These are phyloP conservation scores for Hirsutella minnesotensis DNA, from an alignment of 2,329 filamentous ascomycete genomes.

Conservation along the genomic window DNA sequence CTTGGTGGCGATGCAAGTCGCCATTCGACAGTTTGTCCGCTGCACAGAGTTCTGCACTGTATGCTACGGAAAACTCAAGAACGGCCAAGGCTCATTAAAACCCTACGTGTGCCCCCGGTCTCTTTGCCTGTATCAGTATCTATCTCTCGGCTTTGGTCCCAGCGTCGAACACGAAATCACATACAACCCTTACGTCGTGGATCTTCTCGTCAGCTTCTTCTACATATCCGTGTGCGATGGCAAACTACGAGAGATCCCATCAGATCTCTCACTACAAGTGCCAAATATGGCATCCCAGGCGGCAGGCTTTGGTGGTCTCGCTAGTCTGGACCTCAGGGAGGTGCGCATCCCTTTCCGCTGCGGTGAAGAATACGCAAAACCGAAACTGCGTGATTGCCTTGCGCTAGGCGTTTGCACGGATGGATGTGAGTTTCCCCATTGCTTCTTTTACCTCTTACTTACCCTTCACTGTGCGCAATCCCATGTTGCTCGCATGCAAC, in stretches of 20 bases:
- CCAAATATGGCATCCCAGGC: not conserved
- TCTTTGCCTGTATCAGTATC: constrained; percentile 80
- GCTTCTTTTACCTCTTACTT: too few relatives aligned
- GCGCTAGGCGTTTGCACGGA: too few relatives aligned
- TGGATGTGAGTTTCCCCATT: too few relatives aligned
- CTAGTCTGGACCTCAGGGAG: not conserved
- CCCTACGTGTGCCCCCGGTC: constrained; percentile 66
- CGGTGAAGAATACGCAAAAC: not conserved
- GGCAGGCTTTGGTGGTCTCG: not conserved
- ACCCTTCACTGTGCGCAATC: too few relatives aligned
- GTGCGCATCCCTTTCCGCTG: not conserved
- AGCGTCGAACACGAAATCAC: constrained; percentile 77
- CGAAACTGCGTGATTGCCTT: too few relatives aligned
- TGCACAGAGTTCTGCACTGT: constrained; percentile 83
- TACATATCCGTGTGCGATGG: constrained; percentile 42
- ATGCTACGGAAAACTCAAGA: constrained; percentile 59
- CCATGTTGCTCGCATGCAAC: too few relatives aligned
- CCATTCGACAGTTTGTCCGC: constrained; percentile 62
- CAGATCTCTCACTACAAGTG: constrained; percentile 25
- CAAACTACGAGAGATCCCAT: constrained; percentile 30
- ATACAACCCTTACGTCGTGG: constrained; percentile 69
- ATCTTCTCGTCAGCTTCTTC: constrained; percentile 74
- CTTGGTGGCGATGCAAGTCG: constrained; percentile 59
- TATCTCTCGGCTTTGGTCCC: constrained; percentile 73
- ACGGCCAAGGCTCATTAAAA: constrained; percentile 57